These are phyloP conservation scores for Ceratobasidium sp. DNA, from an alignment of 1,284 basidiomycete genomes.

Conservation along the genomic window DNA sequence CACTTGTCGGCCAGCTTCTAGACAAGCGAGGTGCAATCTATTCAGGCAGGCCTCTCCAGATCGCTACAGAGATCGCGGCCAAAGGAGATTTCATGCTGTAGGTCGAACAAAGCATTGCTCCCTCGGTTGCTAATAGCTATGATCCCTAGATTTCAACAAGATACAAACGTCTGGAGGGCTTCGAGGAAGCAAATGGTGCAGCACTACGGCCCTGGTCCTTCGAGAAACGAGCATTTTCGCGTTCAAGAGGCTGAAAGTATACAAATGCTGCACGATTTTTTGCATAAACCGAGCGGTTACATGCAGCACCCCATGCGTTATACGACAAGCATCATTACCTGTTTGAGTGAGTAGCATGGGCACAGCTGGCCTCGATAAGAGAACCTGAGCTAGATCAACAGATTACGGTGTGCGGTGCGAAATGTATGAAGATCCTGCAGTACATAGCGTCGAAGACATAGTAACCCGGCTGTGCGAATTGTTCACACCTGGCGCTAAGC, in stretches of 20 bases:
- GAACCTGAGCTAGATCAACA: background rate
- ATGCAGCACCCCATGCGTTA: conserved; percentile 33
- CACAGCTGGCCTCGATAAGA: too few species aligned
- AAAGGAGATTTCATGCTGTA: background rate
- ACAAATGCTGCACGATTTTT: conserved; percentile 21
- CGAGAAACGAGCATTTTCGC: background rate
- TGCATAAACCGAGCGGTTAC: background rate
- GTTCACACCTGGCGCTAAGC: conserved; percentile 5
- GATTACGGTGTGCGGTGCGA: conserved; percentile 33
- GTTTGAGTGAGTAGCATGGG: background rate
- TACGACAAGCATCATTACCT: conserved; percentile 14
- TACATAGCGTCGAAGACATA: conserved; percentile 5
- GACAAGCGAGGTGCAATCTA: conserved; percentile 34
- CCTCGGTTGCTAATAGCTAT: background rate
- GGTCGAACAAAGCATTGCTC: background rate
- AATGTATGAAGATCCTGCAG: conserved; percentile 21
- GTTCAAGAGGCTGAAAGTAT: conserved; percentile 25
- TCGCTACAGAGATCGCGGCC: background rate
- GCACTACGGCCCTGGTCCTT: background rate
- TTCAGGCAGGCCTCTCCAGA: background rate
- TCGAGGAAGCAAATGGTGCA: conserved; percentile 9
- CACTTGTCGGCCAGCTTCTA: conserved; percentile 20
- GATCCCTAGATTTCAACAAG: conserved; percentile 12
- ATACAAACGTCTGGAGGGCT: background rate
- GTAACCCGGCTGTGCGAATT: background rate